A percentile compares a stretch with the other conserved stretches of the same genome.
Evolutionary conservation across 1,139 yeast species (phyloP).

Genomic region (Pichia cactophila): DNA sequence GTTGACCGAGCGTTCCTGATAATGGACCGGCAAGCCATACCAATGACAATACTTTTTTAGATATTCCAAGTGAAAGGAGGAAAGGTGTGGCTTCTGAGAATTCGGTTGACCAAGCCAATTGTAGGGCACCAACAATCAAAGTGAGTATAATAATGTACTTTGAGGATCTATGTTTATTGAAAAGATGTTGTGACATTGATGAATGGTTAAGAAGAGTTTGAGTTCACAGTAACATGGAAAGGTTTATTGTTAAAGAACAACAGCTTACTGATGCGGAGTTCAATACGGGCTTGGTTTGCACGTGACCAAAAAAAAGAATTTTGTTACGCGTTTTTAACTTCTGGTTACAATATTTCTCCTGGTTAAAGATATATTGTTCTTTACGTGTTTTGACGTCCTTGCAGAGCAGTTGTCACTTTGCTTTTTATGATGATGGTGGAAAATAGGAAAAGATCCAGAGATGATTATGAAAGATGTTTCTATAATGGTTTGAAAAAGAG

Average conservation of each 20-base stretch:
- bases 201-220: background rate
- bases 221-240: background rate
- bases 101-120: constrained; percentile 48
- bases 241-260: background rate
- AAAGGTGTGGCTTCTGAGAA: constrained; percentile 49
- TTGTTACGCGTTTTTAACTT: background rate
- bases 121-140: constrained; percentile 42
- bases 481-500: no score
- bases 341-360: no score
- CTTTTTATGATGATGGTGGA: background rate
- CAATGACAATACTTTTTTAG: constrained; percentile 43
- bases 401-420: background rate
- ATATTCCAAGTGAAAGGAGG: constrained; percentile 43
- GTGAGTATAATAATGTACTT: constrained; percentile 39
- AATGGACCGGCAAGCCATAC: constrained; percentile 61
- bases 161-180: constrained; percentile 36
- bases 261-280: background rate
- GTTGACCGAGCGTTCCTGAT: constrained; percentile 54
- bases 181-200: constrained; percentile 10
- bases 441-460: background rate
- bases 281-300: background rate
- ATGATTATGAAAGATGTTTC: background rate
- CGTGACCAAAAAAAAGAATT: background rate
- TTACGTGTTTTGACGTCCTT: background rate
- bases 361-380: background rate